Conservation (phyloP, 2,329 filamentous ascomycete genomes). For the Emericellopsis atlantica region DNA sequence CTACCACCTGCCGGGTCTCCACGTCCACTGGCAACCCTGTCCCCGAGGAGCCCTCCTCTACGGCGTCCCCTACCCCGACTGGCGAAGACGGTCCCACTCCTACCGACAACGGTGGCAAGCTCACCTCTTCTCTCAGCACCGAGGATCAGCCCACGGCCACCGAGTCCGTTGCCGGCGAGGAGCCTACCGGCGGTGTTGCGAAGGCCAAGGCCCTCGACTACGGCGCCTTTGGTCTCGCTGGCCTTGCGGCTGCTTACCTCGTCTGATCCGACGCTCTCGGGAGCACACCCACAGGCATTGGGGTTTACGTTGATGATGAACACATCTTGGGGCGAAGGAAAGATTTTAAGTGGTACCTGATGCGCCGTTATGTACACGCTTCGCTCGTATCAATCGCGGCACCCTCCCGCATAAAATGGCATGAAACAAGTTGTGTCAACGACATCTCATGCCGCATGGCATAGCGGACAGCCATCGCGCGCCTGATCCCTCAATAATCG, state of each 20-base stretch:
- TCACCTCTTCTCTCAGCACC: conserved; percentile 2
- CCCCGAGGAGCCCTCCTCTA: conserved; percentile 1
- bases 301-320: background rate
- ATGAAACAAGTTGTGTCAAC: background rate
- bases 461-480: conserved; percentile 51
- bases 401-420: background rate
- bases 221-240: conserved; percentile 12
- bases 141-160: conserved; percentile 1
- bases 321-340: no score
- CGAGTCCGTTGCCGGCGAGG: conserved; percentile 15
- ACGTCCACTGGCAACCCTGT: conserved; percentile 11
- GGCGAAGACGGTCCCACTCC: background rate
- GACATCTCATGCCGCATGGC: conserved; percentile 15
- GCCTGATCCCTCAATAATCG: conserved; percentile 63
- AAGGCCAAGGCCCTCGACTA: conserved; percentile 10
- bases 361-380: background rate
- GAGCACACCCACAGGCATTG: background rate
- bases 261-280: conserved; percentile 8
- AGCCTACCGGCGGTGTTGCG: conserved; percentile 7
- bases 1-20: conserved; percentile 18
- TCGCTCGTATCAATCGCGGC: background rate
- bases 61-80: background rate
- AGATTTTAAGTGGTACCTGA: background rate
- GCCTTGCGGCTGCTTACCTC: conserved; percentile 12
- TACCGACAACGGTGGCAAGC: conserved; percentile 4